Evolutionary conservation across 2,329 filamentous ascomycete genomes (phyloP), one percentile per base, ranked within the genome.

Genomic region (Moelleriella libera): DNA sequence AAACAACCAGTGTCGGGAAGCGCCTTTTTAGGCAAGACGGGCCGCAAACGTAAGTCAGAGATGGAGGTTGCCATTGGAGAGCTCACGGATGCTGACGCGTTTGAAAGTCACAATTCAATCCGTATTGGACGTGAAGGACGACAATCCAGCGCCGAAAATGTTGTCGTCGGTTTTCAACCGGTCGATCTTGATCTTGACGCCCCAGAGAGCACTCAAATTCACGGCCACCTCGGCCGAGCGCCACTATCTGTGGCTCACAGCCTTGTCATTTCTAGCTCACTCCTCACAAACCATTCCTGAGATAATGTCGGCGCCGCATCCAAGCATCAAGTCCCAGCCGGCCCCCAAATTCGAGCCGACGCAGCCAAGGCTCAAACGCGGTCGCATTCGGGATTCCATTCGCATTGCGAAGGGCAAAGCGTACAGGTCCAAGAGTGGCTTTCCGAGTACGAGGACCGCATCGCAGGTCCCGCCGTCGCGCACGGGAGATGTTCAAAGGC

Each of bases 71-170:
- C 21, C 30, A 37, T 29, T 8, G 2, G 12, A 30, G 7, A 6
- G 44, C 11, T 29, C 12, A 39, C 12, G 34, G 8, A 14, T 42
- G 8, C 40, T 41, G 40, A 41, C 14, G 34, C 11, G n/a, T 9
- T 49, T n/a, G 11, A 32, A 58, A 96, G 89, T 98, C 57, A 79
- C 76, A 8, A 96, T 98, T 53, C 90, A 97, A 70, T 96, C 92
- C 8, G 92, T 98, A 5, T 74, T 98, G 31, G 92, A 98, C 58
- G 92, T 98, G 53, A 94, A 94, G 64, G 92, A 98, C 57, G 88
- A 92, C 58, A 94, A 92, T 52, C 79, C 87, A 6, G 63, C 86
- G 40, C 90, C 90, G 1, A 92, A 84, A 62, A 83, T 83, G 47
- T 59, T 63, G 37, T 67, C 74, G 6, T 63, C 70, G 28, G 68